These are phyloP conservation scores for Colletotrichum siamense DNA, from an alignment of 2,329 filamentous ascomycete species.

Conservation along the genomic window DNA sequence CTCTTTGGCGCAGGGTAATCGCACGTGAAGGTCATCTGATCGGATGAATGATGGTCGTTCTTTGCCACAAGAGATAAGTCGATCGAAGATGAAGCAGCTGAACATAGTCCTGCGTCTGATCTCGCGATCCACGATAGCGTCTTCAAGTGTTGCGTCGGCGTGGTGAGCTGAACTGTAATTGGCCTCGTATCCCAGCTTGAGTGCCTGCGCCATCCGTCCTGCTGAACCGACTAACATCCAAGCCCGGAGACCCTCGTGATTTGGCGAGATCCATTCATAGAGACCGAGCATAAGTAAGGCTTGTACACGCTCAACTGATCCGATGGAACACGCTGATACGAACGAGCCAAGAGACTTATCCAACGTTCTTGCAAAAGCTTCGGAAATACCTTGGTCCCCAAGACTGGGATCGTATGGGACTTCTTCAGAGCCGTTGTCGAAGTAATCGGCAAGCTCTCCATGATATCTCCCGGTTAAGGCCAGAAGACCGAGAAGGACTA, in stretches of 20 bases:
- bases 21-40: conserved; percentile 64
- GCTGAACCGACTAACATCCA: conserved; percentile 72
- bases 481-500: conserved; percentile 70
- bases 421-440: conserved; percentile 26
- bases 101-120: conserved; percentile 73
- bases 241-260: conserved; percentile 59
- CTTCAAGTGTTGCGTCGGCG: conserved; percentile 19
- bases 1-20: conserved; percentile 70
- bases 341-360: conserved; percentile 53
- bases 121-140: conserved; percentile 50
- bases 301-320: conserved; percentile 68
- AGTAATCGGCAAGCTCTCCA: conserved; percentile 36
- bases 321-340: conserved; percentile 50
- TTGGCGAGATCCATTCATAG: conserved; percentile 72
- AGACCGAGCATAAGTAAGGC: conserved; percentile 73
- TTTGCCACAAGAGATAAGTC: conserved; percentile 70
- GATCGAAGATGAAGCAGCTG: conserved; percentile 75
- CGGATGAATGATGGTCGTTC: conserved; percentile 65
- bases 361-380: conserved; percentile 68
- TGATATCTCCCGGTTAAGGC: conserved; percentile 74
- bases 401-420: not conserved
- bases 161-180: conserved; percentile 26
- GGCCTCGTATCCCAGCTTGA: conserved; percentile 66
- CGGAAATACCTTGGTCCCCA: conserved; percentile 50
- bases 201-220: conserved; percentile 65